phyloP scores from a whole-genome alignment of 2,329 filamentous ascomycete genomes.

The Paramyrothecium sp. region DNA sequence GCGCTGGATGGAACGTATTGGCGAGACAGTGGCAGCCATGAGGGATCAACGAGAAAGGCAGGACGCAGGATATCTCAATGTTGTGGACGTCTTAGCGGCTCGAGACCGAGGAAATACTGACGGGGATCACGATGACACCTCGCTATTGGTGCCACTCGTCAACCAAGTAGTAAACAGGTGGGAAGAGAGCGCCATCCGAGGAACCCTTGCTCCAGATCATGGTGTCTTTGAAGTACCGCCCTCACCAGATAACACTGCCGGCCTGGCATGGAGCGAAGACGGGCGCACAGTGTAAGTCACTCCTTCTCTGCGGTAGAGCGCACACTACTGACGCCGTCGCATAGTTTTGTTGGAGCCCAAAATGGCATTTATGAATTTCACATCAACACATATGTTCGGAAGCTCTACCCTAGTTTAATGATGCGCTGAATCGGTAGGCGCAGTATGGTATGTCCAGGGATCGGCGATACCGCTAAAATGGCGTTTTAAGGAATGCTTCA shows the following conservation, averaged over 20 bases:
- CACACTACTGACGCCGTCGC: conserved; percentile 13
- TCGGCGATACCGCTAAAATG: not conserved
- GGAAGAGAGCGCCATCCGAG: conserved; percentile 34
- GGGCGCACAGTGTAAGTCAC: conserved; percentile 55
- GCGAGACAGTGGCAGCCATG: conserved; percentile 33
- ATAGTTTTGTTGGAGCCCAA: conserved; percentile 62
- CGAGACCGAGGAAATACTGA: conserved; percentile 28
- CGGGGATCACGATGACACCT: conserved; percentile 32
- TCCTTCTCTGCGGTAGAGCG: not conserved
- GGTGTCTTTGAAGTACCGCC: conserved; percentile 42
- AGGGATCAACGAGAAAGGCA: conserved; percentile 32
- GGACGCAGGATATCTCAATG: conserved; percentile 33
- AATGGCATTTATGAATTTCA: conserved; percentile 75
- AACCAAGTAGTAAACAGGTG: conserved; percentile 34
- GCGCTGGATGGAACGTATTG: conserved; percentile 30
- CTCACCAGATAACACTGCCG: conserved; percentile 57
- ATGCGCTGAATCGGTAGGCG: conserved; percentile 41
- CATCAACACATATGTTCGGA: conserved; percentile 62
- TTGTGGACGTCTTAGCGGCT: conserved; percentile 35
- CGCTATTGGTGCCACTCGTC: conserved; percentile 33
- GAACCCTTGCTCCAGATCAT: conserved; percentile 31
- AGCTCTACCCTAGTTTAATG: conserved; percentile 54
- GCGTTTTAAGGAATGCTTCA: not conserved
- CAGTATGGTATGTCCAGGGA: not conserved
- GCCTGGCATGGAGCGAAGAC: conserved; percentile 61